phyloP scores from a whole-genome alignment of 352 stramenopile genomes.

The Globisporangium uncinulatum region DNA sequence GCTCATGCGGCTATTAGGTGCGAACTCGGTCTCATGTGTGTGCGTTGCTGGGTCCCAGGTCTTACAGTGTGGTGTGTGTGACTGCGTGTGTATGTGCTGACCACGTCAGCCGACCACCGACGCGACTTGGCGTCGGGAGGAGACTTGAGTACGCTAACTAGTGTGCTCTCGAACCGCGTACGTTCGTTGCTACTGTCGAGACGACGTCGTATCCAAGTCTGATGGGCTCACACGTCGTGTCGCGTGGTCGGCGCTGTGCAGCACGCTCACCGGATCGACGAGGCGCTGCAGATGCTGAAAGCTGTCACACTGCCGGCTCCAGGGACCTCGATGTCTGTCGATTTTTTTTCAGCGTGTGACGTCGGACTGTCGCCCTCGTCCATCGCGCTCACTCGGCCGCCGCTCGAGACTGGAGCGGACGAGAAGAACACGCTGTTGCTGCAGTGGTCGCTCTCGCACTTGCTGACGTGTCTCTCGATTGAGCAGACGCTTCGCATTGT shows the following conservation, averaged over 20 bases:
- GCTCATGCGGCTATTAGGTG: constrained; percentile 29
- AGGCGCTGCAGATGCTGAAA: constrained; percentile 23
- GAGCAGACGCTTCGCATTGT: constrained; percentile 37
- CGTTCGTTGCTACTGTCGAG: neutral
- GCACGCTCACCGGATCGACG: constrained; percentile 34
- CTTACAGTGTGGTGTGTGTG: neutral
- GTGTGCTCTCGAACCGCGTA: constrained; percentile 44
- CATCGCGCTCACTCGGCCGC: constrained; percentile 23
- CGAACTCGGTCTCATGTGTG: neutral
- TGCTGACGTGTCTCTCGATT: constrained; percentile 30
- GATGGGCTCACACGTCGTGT: too few species aligned
- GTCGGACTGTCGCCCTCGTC: neutral
- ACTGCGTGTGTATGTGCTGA: too few species aligned
- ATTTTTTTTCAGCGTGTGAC: constrained; percentile 17
- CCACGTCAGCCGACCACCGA: constrained; percentile 8
- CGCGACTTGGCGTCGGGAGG: constrained; percentile 3
- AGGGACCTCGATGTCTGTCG: constrained; percentile 10
- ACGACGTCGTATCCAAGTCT: too few species aligned
- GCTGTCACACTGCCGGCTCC: constrained; percentile 14
- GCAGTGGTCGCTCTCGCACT: constrained; percentile 37
- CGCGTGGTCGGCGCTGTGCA: constrained; percentile 7
- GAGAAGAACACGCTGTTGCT: constrained; percentile 34
- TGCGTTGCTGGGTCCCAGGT: neutral
- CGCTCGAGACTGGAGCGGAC: constrained; percentile 27
- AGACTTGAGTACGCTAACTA: constrained; percentile 13